phyloP scores from a whole-genome alignment of 1,284 basidiomycete genomes.

The Leccinum griseonigrum region DNA sequence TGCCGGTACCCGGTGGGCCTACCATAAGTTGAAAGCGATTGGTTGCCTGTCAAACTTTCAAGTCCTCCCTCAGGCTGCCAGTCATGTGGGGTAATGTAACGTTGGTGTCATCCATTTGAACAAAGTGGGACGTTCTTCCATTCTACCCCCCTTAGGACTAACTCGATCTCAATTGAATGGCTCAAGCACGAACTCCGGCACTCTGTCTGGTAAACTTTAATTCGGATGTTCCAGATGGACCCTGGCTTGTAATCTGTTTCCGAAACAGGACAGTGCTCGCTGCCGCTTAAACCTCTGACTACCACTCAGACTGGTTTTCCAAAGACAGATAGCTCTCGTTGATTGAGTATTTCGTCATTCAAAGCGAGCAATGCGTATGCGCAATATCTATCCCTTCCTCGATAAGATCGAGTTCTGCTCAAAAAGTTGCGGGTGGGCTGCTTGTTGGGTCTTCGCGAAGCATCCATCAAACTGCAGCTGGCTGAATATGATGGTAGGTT shows the following conservation, averaged over 20 bases:
- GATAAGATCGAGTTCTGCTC: conserved; percentile 4
- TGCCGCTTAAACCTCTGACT: not conserved
- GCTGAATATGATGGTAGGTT: conserved; percentile 20
- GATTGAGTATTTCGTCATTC: conserved; percentile 8
- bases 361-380: not conserved
- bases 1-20: not conserved
- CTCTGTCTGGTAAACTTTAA: not conserved
- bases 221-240: not conserved
- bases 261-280: not conserved
- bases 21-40: conserved; percentile 1
- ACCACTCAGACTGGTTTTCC: not conserved
- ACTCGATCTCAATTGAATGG: conserved; percentile 4
- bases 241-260: not conserved
- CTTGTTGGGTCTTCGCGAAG: conserved; percentile 9
- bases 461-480: conserved; percentile 12
- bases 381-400: not conserved
- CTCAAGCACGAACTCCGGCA: not conserved
- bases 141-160: conserved; percentile 6
- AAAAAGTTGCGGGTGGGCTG: conserved; percentile 1
- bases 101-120: conserved; percentile 1
- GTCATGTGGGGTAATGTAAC: not conserved
- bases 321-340: not conserved
- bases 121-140: conserved; percentile 3
- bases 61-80: not conserved
- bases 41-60: not conserved